These are phyloP conservation scores for Lyophyllum semitale DNA, from an alignment of 768 basidiomycete genomes.

Conservation along the genomic window DNA sequence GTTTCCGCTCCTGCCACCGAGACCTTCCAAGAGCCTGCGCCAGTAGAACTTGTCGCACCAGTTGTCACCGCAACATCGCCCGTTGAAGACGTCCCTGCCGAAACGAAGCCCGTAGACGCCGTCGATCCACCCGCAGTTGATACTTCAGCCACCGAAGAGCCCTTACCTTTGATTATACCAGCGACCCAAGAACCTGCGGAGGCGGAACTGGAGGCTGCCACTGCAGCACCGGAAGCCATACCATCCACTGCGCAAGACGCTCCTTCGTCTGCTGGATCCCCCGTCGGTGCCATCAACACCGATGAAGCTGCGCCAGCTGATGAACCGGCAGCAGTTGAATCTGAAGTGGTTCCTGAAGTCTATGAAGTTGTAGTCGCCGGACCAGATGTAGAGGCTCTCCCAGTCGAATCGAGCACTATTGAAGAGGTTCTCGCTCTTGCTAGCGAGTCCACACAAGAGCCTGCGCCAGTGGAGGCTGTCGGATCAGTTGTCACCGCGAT, in stretches of 20 bases:
- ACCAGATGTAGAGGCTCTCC: no score
- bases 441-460: no score
- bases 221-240: not conserved
- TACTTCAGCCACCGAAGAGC: not conserved
- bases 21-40: not conserved
- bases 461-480: no score
- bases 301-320: not conserved
- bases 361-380: no score
- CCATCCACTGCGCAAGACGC: not conserved
- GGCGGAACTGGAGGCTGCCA: not conserved
- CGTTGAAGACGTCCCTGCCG: no score
- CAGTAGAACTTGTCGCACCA: not conserved
- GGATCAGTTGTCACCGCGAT: no score
- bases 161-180: not conserved
- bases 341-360: no score
- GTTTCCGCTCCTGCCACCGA: not conserved
- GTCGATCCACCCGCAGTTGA: not conserved
- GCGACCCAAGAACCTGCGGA: not conserved
- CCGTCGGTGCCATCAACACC: not conserved
- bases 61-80: no score
- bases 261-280: no score
- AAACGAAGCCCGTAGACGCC: not conserved
- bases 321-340: no score
- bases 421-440: no score
- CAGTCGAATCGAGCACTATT: no score